Evolutionary conservation across 805 yeast species (phyloP), one percentile per base, ranked within the genome.

Genomic region (Saturnispora besseyi): DNA sequence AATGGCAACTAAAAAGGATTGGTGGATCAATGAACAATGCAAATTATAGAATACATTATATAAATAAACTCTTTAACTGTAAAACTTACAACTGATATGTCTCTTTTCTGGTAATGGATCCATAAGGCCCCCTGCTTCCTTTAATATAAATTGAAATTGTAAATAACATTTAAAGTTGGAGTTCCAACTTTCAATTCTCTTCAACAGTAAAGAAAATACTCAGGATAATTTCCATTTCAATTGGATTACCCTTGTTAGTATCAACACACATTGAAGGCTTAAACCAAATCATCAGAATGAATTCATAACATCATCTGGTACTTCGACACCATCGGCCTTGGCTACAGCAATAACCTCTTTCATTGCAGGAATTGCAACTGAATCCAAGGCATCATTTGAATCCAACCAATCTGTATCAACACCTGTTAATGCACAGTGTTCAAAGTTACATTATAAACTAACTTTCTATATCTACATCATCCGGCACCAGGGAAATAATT

Each of bases 261-360:
- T 84, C 93, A 10, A 82, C 84, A 53, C 76, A 67, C 91, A 84
- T 84, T 4, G 89, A 82, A 2, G 91, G 91, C 46, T 74, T 72
- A 61, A 77, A 84, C 65, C 74, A 77, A 33, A 51, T 74, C 84
- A 59, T 82, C 85, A 21, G 78, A 71, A 54, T 78, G 80, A 53
- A 28, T 76, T 69, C 52, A 77, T 77, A 21, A 73, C 62, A n/a
- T 66, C 75, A 24, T 63, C 72, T 1, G 79, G 78, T 31, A 85
- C 59, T 3, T 68, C 70, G 34, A 76, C 73, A 0, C 87, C 87
- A 51, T 82, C 90, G 9, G 86, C 78, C 46, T 75, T 76, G 10
- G 95, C 95, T 51, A 84, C 75, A 3, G 72, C 73, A 21, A 75
- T 62, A 15, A 86, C 72, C 62, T 86, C 95, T 37, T 68, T 65